Conservation (phyloP, 345 rosid species). For the Balakata baccata region DNA sequence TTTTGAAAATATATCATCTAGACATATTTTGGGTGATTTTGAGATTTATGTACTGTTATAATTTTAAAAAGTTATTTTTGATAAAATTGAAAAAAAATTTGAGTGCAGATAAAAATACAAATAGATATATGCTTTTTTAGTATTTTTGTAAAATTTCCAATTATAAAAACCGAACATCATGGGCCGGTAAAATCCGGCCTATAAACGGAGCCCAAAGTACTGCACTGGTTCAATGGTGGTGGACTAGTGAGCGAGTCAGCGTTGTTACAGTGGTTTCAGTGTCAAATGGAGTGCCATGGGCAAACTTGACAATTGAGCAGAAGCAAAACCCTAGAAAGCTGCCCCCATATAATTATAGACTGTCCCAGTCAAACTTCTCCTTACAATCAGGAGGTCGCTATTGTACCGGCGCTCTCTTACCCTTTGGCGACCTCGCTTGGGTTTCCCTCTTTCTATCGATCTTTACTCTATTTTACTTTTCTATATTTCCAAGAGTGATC, state of each 20-base stretch:
- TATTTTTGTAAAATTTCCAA: too few relatives aligned
- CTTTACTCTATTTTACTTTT: background rate
- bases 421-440: background rate
- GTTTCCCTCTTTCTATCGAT: background rate
- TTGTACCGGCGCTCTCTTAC: background rate
- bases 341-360: background rate
- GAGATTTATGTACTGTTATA: too few relatives aligned
- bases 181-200: too few relatives aligned
- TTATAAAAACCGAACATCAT: too few relatives aligned
- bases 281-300: background rate
- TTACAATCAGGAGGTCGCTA: conserved; percentile 3
- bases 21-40: too few relatives aligned
- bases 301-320: background rate
- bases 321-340: conserved; percentile 10
- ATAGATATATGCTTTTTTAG: too few relatives aligned
- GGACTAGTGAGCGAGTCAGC: background rate
- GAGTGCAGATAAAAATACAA: too few relatives aligned
- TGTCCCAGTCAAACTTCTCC: background rate
- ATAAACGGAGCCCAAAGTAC: background rate
- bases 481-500: background rate
- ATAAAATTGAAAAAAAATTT: too few relatives aligned
- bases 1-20: too few relatives aligned
- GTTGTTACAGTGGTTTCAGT: background rate
- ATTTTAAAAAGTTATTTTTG: too few relatives aligned
- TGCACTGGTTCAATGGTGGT: background rate